Base-by-base conservation (phyloP, 306 rosid genomes). In the Delonix regia region DNA sequence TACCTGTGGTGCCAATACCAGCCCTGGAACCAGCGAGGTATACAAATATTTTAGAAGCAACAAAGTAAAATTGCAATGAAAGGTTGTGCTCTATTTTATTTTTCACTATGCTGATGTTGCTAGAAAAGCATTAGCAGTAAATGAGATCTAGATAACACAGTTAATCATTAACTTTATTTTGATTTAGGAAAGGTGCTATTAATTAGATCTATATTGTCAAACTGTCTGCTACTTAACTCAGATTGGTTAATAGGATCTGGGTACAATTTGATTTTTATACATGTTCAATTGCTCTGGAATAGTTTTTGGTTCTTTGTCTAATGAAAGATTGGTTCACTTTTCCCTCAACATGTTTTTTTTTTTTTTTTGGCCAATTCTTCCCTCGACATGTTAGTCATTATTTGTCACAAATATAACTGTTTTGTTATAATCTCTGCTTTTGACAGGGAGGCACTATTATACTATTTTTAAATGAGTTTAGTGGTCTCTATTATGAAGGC, bases 1-100 rank as follows among this genome's bases (percentile, higher is more conserved):
- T 12, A 81, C 42, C 57, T 82, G 88, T 84, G 67, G 78, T 70
- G 92, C 88, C 78, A 86, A 73, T 61, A 85, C 97, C 36, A 94
- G 97, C 87, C 95, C 97, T 1, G 99, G 99, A 83, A 89, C 87
- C 14, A 88, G 99, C 73, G 99, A 95, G 97, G 98, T 91, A 85
- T 39, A 22, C 5, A 16, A 39, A 66, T 66, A n/a, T n/a, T 18
- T 63, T n/a, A 70, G 61, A 82, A 77, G 41, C 53, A 62, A 4
- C 41, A 61, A 36, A 62, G 15, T 56, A 59, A 70, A 47, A 74
- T 65, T 22, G 62, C 41, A 15, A 73, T 48, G 42, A 48, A 5
- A 9, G 3, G 15, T 9, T 51, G 24, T 30, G 47, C 24, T 30
- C 42, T 66, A 24, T 71, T 62, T 24, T 80, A 19, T 55, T 82